Evolutionary conservation across 257 asterid species (phyloP).

Genomic region (Nicotiana knightiana): DNA sequence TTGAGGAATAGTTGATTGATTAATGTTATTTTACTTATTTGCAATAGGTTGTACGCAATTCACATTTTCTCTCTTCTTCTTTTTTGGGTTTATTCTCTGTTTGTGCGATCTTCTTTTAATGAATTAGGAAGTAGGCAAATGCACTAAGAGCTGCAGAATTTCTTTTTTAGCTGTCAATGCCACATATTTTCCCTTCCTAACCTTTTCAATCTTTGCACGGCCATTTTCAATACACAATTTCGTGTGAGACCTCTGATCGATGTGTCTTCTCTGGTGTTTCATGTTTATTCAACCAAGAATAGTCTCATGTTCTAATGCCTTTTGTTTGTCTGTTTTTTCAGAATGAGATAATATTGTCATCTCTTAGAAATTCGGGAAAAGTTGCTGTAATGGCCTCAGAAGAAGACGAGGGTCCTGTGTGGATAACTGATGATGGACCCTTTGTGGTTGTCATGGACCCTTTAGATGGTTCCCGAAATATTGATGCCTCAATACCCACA

Average conservation of each 20-base stretch:
- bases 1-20: not conserved
- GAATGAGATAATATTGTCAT: constrained; percentile 78
- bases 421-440: constrained; percentile 80
- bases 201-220: too few species aligned
- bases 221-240: not conserved
- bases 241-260: not conserved
- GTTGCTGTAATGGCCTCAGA: constrained; percentile 97
- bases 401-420: constrained; percentile 86
- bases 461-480: constrained; percentile 85
- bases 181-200: not conserved
- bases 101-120: not conserved
- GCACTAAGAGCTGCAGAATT: not conserved
- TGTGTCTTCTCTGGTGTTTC: not conserved
- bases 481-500: constrained; percentile 95
- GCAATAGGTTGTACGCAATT: not conserved
- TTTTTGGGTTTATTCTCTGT: not conserved
- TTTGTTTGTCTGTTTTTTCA: constrained; percentile 21
- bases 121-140: not conserved
- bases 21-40: not conserved
- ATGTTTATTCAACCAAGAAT: not conserved
- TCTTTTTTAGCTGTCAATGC: not conserved
- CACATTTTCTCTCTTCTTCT: not conserved
- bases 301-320: not conserved
- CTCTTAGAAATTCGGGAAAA: constrained; percentile 71
- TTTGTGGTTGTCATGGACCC: constrained; percentile 89